Evolutionary conservation across 352 stramenopile species (phyloP), one percentile per base, ranked within the genome.

Genomic region (Globisporangium orthogonon): DNA sequence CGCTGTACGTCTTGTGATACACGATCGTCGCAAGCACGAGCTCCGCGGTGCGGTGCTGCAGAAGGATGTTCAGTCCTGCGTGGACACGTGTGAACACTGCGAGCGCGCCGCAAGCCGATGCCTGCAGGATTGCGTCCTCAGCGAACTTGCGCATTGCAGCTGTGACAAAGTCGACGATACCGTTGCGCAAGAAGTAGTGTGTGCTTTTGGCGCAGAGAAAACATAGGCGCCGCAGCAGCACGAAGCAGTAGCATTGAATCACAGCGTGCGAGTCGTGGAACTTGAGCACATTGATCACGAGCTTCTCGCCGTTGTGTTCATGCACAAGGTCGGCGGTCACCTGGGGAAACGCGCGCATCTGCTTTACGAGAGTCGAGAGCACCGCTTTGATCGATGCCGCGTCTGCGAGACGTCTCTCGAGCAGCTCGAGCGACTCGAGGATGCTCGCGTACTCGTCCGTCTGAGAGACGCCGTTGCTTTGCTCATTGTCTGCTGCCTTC

Each of bases 231-330:
- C 83, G 76, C 29, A 91, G 53, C 10, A 94, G 68, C 14, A 94
- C 81, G 29, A 87, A 91, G 0, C 73, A 74, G 53, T 91, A 94
- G 54, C 81, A 94, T 60, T 91, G 81, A 31, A 94, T 85, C 14
- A 91, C 80, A 0, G 83, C 81, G 58, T 94, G 78, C 1, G 65
- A 47, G 35, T 74, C 63, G 62, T 94, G 81, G 49, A 64, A 68
- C 30, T 70, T 71, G 23, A 94, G 72, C n/a, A 78, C 65, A 0
- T 71, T 65, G 17, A 94, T 58, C 28, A 94, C 50, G 23, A 86
- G 57, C 5, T 45, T 58, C 56, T 89, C 79, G 13, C 83, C 81
- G 35, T 49, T 45, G 23, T 54, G 58, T 13, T 71, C 56, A 59
- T 86, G 73, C 39, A 91, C 60, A 18, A 85, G 52, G n/a, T 88